Evolutionary conservation across 768 basidiomycete species (phyloP), one percentile per base, ranked within the genome.

Genomic region (Leucocoprinus sp.): DNA sequence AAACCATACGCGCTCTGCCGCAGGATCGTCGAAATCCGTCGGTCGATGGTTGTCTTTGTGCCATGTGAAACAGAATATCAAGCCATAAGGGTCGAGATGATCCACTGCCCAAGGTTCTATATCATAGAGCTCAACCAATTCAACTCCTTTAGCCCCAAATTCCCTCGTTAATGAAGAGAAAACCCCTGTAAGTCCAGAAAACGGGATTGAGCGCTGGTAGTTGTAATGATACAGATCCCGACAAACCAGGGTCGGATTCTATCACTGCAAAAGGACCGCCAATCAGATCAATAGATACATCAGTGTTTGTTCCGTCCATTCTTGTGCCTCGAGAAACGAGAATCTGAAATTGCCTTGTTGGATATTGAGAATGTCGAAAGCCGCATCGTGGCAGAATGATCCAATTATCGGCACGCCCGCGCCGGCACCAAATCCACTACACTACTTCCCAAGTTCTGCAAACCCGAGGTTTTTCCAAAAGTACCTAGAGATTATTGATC

Each of bases 21-120:
- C 71, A 2, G 77, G 70, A 55, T 79, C 74, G 22, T 70, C 62
- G 50, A 75, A 73, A 53, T 72, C 72, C 2, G 63, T 56, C 4
- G 69, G 58, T 23, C 68, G 62, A 54, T 73, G 70, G 4, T 60
- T 40, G 52, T 77, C 76, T 50, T 73, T 72, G 14, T 58, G 61
- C 74, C 76, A 80, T 46, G 75, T 60, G 56, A 78, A 80, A 58
- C 80, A 82, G 56, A 82, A 75, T 22, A 82, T 72, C 39, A 82
- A 71, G 4, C 76, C 80, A 50, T 71, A 69, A 3, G 77, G 78
- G 18, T 67, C 61, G 43, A 81, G 68, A 50, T 77, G 72, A 58
- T 78, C 74, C n/a, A 76, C 68, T 1, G 75, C 78, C 72, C 73
- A 79, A 4, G 77, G 72, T 50, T 79, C 79, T 28, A 82, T 76